Conservation (phyloP, 345 rosid genomes). For the Citrus hindsii region DNA sequence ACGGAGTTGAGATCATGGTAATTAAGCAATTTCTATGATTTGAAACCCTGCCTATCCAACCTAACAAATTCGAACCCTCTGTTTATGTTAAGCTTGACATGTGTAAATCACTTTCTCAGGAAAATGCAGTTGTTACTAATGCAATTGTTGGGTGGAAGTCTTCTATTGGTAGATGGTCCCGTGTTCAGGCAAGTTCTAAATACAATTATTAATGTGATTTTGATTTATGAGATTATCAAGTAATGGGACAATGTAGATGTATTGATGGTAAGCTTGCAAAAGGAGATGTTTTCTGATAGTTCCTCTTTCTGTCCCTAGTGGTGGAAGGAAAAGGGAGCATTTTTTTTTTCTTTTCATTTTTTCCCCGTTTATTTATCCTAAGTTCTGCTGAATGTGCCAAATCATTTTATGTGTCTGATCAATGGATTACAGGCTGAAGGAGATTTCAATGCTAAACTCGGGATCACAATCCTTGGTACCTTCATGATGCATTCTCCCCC, state of each 20-base stretch:
- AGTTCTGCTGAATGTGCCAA: not conserved
- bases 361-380: not conserved
- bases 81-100: conserved; percentile 10
- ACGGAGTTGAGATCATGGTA: conserved; percentile 89
- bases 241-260: no score
- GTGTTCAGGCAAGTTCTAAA: conserved; percentile 73
- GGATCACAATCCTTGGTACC: conserved; percentile 88
- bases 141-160: conserved; percentile 96
- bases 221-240: no score
- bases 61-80: not conserved
- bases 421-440: conserved; percentile 70
- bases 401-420: conserved; percentile 16
- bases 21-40: not conserved
- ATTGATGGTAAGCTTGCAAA: not conserved
- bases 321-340: not conserved
- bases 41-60: not conserved
- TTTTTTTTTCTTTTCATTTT: not conserved
- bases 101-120: conserved; percentile 41
- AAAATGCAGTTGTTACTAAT: conserved; percentile 81
- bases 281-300: not conserved
- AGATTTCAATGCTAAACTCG: conserved; percentile 79
- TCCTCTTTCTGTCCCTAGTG: not conserved
- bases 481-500: not conserved
- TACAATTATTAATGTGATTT: not conserved
- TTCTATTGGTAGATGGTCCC: conserved; percentile 91